phyloP scores from a whole-genome alignment of 495 filamentous ascomycete species.

The Penicillium longicatenatum region DNA sequence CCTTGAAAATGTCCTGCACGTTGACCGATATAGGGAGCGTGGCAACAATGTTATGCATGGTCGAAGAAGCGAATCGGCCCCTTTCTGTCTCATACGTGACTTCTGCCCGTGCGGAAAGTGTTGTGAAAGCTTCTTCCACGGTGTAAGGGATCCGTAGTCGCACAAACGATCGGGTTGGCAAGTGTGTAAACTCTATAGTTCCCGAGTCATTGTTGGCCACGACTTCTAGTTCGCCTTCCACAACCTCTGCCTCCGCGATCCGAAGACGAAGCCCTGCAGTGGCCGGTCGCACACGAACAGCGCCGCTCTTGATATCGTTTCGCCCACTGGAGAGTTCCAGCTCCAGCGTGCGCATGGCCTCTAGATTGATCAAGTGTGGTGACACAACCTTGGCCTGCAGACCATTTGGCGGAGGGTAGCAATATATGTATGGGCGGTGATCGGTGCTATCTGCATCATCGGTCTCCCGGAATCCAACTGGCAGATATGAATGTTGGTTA shows the following conservation, averaged over 20 bases:
- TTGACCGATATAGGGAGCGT: slow-evolving; percentile 90
- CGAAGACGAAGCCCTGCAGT: slow-evolving; percentile 87
- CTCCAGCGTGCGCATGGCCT: slow-evolving; percentile 73
- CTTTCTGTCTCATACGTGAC: slow-evolving; percentile 73
- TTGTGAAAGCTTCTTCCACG: slow-evolving; percentile 73
- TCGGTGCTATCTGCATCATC: slow-evolving; percentile 37
- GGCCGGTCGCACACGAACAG: slow-evolving; percentile 74
- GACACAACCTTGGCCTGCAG: slow-evolving; percentile 52
- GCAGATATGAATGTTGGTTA: slow-evolving; percentile 35
- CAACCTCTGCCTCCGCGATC: slow-evolving; percentile 65
- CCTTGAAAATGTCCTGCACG: slow-evolving; percentile 94
- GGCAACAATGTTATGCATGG: slow-evolving; percentile 61
- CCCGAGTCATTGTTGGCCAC: slow-evolving; percentile 65
- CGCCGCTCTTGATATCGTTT: slow-evolving; percentile 69
- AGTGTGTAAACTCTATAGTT: slow-evolving; percentile 60
- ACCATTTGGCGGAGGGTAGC: slow-evolving; percentile 49
- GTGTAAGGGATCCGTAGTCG: slow-evolving; percentile 78
- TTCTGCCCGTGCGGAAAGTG: slow-evolving; percentile 75
- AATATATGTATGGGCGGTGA: slow-evolving; percentile 47
- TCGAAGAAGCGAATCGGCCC: slow-evolving; percentile 69
- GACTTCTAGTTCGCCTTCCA: slow-evolving; percentile 54
- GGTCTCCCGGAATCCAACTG: slow-evolving; percentile 46
- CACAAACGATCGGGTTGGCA: slow-evolving; percentile 51
- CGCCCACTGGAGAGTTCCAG: slow-evolving; percentile 72
- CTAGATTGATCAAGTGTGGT: slow-evolving; percentile 63